Evolutionary conservation across 2,329 filamentous ascomycete species (phyloP), one percentile per base, ranked within the genome.

Genomic region (Colletotrichum noveboracense): DNA sequence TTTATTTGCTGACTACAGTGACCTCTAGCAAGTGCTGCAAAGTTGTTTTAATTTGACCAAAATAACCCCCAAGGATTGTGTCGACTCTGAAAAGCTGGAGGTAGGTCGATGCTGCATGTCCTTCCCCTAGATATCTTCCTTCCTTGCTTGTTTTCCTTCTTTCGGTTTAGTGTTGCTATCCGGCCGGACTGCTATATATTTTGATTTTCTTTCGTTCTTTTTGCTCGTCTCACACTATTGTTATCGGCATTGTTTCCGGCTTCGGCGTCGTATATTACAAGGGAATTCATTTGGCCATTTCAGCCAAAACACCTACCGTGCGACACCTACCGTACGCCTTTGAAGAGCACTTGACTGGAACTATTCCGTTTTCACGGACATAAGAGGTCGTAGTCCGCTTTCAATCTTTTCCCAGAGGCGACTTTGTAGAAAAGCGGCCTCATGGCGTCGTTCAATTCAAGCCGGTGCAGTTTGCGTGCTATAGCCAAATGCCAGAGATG

Each of bases 391-490:
- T 38, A 1, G 36, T 2, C 36, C 36, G 36, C 1, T 48, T n/a
- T 48, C n/a, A 9, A 48, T 48, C 38, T 0, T n/a, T 48, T 48
- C 1, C 38, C 18, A 48, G 1, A 48, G 18, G 18, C 43, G 18
- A 7, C 43, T 21, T 7, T n/a, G 43, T 48, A 21, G 18, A 48
- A 12, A 48, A n/a, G 18, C 43, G 18, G 43, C 18, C 43, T 48
- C 38, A 1, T 10, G 38, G 9, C 7, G 1, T 0, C 5, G 9
- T 5, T n/a, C 38, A 9, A 10, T n/a, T n/a, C 18, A n/a, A 48
- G 38, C 38, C 3, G 18, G 38, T 18, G 9, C 9, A 12, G 38
- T 3, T 3, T 48, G 38, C 9, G 38, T n/a, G 3, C 3, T 12
- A 21, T 9, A 5, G 6, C 43, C 43, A 48, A 21, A 12, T 48